A percentile compares a stretch with the other conserved stretches of the same genome.
Conservation (phyloP, 2,329 filamentous ascomycete species). For the Curvularia lunata region DNA sequence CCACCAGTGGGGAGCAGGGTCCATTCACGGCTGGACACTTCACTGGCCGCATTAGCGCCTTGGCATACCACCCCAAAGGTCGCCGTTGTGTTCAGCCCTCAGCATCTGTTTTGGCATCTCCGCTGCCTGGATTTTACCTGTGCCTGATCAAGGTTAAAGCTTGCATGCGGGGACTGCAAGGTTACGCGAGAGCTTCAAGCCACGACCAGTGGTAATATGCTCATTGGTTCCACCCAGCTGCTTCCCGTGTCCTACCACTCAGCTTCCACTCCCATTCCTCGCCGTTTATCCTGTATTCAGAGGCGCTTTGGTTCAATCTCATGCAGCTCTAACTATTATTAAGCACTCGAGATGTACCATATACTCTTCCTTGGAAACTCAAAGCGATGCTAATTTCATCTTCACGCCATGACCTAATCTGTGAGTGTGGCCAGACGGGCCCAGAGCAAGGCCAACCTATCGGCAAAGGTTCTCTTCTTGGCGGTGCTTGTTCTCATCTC, state of each 20-base stretch:
- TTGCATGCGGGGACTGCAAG: constrained; percentile 10
- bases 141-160: constrained; percentile 5
- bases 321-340: constrained; percentile 34
- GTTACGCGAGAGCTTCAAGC: constrained; percentile 7
- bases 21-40: background rate
- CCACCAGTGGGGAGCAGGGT: background rate
- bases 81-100: constrained; percentile 1
- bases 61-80: background rate
- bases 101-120: constrained; percentile 1
- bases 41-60: constrained; percentile 3
- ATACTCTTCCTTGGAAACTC: constrained; percentile 13
- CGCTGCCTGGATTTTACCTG: constrained; percentile 6
- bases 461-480: constrained; percentile 26
- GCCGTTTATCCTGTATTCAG: constrained; percentile 19
- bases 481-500: constrained; percentile 36
- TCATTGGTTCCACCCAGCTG: constrained; percentile 4
- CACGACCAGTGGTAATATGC: background rate
- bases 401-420: constrained; percentile 21
- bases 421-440: constrained; percentile 17
- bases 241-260: constrained; percentile 9
- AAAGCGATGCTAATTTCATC: constrained; percentile 21
- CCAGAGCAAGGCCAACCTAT: constrained; percentile 19
- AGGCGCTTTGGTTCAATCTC: constrained; percentile 8
- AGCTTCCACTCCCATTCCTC: constrained; percentile 12
- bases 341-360: constrained; percentile 9